Evolutionary conservation across 306 rosid genomes (phyloP).

Genomic region (Ormosia semicastrata): DNA sequence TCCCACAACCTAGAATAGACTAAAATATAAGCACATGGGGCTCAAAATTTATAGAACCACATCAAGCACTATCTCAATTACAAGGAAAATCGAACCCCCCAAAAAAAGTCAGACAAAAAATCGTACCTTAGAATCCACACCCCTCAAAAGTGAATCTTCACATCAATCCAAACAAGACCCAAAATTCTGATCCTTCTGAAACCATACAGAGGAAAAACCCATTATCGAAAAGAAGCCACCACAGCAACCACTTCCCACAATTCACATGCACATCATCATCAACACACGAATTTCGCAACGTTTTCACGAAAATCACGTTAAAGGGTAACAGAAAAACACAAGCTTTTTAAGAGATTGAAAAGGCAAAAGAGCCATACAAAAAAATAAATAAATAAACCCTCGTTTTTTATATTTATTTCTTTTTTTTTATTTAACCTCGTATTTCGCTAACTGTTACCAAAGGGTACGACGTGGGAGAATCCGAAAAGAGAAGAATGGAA

Average conservation of each 20-base stretch:
- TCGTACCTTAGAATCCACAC: slow-evolving; percentile 43
- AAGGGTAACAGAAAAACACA: background rate
- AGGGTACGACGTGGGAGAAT: too few species aligned
- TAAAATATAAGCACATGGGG: background rate
- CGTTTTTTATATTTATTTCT: too few species aligned
- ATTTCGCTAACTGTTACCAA: too few species aligned
- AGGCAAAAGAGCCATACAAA: too few species aligned
- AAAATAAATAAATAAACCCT: too few species aligned
- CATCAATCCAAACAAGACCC: slow-evolving; percentile 33
- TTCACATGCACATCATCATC: slow-evolving; percentile 2
- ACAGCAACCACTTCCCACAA: background rate
- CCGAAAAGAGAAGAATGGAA: too few species aligned
- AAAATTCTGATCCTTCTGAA: slow-evolving; percentile 35
- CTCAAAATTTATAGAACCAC: background rate
- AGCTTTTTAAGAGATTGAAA: background rate
- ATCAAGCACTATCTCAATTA: slow-evolving; percentile 25
- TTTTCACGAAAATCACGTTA: background rate
- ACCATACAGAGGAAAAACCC: slow-evolving; percentile 14
- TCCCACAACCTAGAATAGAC: background rate
- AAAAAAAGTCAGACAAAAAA: background rate
- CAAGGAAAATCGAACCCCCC: background rate
- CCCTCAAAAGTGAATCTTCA: slow-evolving; percentile 41
- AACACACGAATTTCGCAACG: slow-evolving; percentile 18
- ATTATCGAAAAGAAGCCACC: background rate
- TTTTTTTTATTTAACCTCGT: too few species aligned